A percentile compares a stretch with the other conserved stretches of the same genome.
Evolutionary conservation across 345 rosid species (phyloP).

Genomic region (Arabidopsis suecica): DNA sequence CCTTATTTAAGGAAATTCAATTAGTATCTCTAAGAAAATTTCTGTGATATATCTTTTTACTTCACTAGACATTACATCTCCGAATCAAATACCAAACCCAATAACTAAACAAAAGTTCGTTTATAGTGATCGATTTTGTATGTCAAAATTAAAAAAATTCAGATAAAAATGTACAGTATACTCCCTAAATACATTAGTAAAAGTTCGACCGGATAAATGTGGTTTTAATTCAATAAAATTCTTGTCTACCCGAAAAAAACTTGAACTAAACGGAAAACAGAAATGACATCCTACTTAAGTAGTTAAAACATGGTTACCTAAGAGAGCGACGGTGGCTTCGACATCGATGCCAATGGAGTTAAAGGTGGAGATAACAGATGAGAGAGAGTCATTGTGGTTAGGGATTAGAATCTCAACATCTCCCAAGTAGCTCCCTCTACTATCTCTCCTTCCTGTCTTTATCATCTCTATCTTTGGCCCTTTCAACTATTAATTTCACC

Average conservation of each 20-base stretch:
- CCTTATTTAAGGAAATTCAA: background rate
- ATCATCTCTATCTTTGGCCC: conserved; percentile 84
- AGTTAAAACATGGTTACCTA: conserved; percentile 54
- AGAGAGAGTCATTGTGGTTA: conserved; percentile 70
- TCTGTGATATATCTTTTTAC: background rate
- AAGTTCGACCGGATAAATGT: too few relatives aligned
- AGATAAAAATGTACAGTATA: background rate
- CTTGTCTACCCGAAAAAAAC: background rate
- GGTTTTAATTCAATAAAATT: too few relatives aligned
- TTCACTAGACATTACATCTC: background rate
- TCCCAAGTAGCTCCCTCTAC: conserved; percentile 58
- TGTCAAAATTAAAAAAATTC: background rate
- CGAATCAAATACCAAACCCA: conserved; percentile 9
- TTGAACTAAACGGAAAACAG: background rate
- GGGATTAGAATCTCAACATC: conserved; percentile 56
- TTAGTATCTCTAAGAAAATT: background rate
- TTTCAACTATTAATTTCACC: conserved; percentile 52
- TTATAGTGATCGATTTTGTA: background rate
- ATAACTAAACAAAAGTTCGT: background rate
- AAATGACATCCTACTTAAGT: background rate
- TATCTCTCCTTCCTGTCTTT: conserved; percentile 76
- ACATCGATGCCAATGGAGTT: conserved; percentile 63
- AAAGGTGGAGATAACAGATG: conserved; percentile 66
- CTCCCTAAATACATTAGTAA: background rate
- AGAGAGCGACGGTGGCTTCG: conserved; percentile 74